Conservation (phyloP, 768 basidiomycete species). For the Rhodotorula graminis region DNA sequence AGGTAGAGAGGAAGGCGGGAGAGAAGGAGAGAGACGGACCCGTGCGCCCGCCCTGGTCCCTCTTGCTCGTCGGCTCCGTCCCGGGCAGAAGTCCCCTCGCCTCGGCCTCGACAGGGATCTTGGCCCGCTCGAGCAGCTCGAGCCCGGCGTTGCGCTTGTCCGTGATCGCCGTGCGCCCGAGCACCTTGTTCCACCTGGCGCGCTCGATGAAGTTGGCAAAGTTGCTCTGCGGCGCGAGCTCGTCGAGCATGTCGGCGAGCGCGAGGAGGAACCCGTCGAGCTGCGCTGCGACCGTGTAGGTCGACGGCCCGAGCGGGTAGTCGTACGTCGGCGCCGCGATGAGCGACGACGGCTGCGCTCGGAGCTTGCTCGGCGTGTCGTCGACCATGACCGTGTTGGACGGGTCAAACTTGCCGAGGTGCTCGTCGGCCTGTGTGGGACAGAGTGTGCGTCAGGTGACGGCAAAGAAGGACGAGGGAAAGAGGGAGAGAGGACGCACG, state of each 20-base stretch:
- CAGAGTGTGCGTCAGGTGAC: too few relatives aligned
- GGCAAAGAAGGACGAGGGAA: too few relatives aligned
- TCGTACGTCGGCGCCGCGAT: conserved; percentile 29
- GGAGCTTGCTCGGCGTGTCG: conserved; percentile 33
- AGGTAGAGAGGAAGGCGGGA: too few relatives aligned
- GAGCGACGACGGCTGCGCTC: conserved; percentile 27
- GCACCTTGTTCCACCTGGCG: conserved; percentile 4
- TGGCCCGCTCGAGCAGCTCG: not conserved
- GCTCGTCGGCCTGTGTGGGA: not conserved
- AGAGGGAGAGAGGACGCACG: not conserved
- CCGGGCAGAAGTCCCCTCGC: conserved; percentile 4
- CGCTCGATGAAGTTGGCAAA: conserved; percentile 7
- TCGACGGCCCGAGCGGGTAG: conserved; percentile 20
- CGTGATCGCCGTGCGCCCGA: too few relatives aligned
- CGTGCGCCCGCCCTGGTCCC: not conserved
- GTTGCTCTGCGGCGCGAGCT: conserved; percentile 18
- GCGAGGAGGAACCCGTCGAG: conserved; percentile 34
- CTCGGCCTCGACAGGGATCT: conserved; percentile 9
- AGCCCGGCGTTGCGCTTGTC: not conserved
- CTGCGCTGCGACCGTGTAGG: not conserved
- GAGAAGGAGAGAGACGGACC: not conserved
- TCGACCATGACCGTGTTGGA: conserved; percentile 30
- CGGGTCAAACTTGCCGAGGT: not conserved
- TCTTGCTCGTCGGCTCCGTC: not conserved
- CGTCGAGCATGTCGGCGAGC: conserved; percentile 21